Evolutionary conservation across 2,329 filamentous ascomycete species (phyloP).

Genomic region (Diaporthe longicolla): DNA sequence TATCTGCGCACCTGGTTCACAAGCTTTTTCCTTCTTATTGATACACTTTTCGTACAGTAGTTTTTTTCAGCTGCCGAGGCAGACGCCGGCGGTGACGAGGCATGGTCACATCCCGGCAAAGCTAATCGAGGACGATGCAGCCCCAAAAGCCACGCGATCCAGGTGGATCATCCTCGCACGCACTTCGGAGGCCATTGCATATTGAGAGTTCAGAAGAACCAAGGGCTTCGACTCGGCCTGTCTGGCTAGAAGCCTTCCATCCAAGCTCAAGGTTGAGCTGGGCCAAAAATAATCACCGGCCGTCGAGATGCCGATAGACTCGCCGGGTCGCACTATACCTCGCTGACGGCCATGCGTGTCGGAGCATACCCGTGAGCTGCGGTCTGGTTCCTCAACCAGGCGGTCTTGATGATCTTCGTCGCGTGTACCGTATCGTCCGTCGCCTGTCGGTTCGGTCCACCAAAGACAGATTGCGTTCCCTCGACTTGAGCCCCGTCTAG

Average conservation of each 20-base stretch:
- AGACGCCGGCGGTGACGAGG: background rate
- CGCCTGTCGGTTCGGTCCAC: background rate
- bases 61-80: background rate
- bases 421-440: background rate
- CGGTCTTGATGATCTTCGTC: background rate
- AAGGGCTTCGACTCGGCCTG: no score
- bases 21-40: background rate
- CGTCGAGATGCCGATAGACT: no score
- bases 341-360: fast-evolving
- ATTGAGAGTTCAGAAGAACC: background rate
- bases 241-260: no score
- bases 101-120: background rate
- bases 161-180: background rate
- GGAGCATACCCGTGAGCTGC: no score
- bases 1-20: background rate
- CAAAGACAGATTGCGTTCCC: fast-evolving
- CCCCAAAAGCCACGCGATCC: no score
- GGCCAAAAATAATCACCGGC: no score
- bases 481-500: background rate
- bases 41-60: background rate
- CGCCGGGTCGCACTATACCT: background rate
- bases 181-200: no score
- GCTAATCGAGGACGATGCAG: background rate
- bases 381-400: background rate
- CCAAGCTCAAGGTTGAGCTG: no score